Percentiles rank a stretch among this genome's conserved stretches.
These are phyloP conservation scores for Zygosaccharomyces sapae DNA, from an alignment of 1,139 yeast genomes.

Conservation along the genomic window DNA sequence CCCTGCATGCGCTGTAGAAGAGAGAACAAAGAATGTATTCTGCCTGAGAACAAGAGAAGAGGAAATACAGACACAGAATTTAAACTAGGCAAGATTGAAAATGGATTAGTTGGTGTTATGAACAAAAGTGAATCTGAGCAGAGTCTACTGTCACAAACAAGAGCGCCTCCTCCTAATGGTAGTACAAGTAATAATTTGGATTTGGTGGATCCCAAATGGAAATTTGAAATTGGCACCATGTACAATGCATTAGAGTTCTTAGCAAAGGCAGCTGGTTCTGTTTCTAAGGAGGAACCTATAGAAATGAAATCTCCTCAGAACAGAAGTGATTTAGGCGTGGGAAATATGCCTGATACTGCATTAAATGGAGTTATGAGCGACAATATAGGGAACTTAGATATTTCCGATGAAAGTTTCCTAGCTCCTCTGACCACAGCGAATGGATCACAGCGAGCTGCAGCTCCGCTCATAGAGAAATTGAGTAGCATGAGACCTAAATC, in stretches of 20 bases:
- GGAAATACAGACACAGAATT: constrained; percentile 6
- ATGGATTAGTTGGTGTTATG: constrained; percentile 3
- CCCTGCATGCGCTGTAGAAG: constrained; percentile 83
- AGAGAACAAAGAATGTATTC: constrained; percentile 75
- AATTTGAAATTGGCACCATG: constrained; percentile 41
- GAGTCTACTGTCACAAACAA: not conserved
- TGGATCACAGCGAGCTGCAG: constrained; percentile 25
- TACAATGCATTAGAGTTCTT: constrained; percentile 66
- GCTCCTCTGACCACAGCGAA: constrained; percentile 25
- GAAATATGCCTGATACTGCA: not conserved
- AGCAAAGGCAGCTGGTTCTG: constrained; percentile 70
- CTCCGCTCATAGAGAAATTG: constrained; percentile 49
- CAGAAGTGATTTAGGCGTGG: constrained; percentile 35
- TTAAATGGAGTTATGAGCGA: not conserved
- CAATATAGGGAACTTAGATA: constrained; percentile 6
- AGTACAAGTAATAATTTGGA: constrained; percentile 48
- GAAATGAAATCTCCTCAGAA: constrained; percentile 54
- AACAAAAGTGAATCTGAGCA: not conserved
- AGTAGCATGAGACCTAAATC: constrained; percentile 53
- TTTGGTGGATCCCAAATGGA: constrained; percentile 42
- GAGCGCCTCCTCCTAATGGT: not conserved
- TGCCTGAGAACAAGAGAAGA: constrained; percentile 45
- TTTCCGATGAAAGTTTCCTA: constrained; percentile 14
- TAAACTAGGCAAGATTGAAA: not conserved
- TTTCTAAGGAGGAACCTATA: constrained; percentile 62